A percentile compares a stretch with the other conserved stretches of the same genome.
Conservation (phyloP, 1,284 basidiomycete genomes). For the Chalciporus sp. region DNA sequence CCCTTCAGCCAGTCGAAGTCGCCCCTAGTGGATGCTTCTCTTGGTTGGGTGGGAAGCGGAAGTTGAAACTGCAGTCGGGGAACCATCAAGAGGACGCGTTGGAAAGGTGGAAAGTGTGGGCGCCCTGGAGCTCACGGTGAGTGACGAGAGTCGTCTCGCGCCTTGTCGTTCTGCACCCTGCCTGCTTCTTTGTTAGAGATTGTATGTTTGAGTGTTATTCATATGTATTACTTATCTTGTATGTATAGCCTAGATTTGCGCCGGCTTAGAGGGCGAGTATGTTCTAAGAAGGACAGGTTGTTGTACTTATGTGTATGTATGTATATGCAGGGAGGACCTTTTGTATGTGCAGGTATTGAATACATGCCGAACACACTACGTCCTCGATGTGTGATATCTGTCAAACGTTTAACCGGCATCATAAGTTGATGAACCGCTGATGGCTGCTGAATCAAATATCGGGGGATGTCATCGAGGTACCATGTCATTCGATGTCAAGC, state of each 20-base stretch:
- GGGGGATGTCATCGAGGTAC: background rate
- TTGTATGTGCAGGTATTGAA: background rate
- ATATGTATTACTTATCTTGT: background rate
- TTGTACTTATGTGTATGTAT: background rate
- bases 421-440: too few relatives aligned
- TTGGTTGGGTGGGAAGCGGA: conserved; percentile 17
- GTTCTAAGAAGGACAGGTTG: background rate
- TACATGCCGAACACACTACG: background rate
- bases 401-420: background rate
- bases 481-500: background rate
- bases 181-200: background rate
- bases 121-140: conserved; percentile 6
- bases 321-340: background rate
- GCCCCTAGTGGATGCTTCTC: conserved; percentile 23
- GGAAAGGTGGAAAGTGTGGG: conserved; percentile 20
- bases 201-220: background rate
- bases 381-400: background rate
- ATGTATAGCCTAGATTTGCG: background rate
- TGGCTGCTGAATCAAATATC: background rate
- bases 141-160: background rate
- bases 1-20: conserved; percentile 27
- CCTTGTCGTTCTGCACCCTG: background rate
- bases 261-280: too few relatives aligned
- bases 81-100: conserved; percentile 17
- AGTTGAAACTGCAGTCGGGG: conserved; percentile 7